Conservation (phyloP, 768 basidiomycete genomes). For the Galerina sulciceps region DNA sequence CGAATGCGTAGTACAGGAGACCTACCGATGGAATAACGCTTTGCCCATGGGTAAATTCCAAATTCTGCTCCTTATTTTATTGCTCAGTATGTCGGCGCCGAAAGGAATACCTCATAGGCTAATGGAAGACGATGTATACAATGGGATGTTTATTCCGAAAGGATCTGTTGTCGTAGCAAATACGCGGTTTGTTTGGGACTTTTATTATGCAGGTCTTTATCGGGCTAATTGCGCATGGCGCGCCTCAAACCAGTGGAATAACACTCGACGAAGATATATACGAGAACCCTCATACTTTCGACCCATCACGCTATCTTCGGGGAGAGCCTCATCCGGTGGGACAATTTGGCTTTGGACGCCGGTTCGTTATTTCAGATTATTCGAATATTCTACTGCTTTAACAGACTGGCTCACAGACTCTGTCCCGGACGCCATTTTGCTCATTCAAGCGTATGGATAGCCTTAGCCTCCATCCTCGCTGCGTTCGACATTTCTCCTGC, state of each 20-base stretch:
- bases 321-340: slow-evolving; percentile 27
- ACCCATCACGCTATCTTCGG: slow-evolving; percentile 30
- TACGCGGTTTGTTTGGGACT: slow-evolving; percentile 13
- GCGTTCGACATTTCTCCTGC: slow-evolving; percentile 28
- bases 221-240: background rate
- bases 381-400: background rate
- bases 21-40: slow-evolving; percentile 21
- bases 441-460: slow-evolving; percentile 41
- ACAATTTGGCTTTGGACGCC: slow-evolving; percentile 32
- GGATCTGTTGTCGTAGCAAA: slow-evolving; percentile 33
- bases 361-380: slow-evolving; percentile 13
- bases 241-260: slow-evolving; percentile 24
- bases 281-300: slow-evolving; percentile 24
- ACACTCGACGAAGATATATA: slow-evolving; percentile 28
- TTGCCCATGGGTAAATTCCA: slow-evolving; percentile 26
- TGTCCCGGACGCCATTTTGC: slow-evolving; percentile 49
- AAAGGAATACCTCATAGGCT: slow-evolving; percentile 29
- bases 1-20: slow-evolving; percentile 28
- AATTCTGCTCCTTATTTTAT: slow-evolving; percentile 3
- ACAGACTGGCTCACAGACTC: slow-evolving; percentile 7
- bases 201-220: background rate
- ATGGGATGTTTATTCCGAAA: slow-evolving; percentile 32
- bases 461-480: slow-evolving; percentile 29
- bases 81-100: slow-evolving; percentile 21
- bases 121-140: slow-evolving; percentile 21